These are phyloP conservation scores for Astraeus odoratus DNA, from an alignment of 768 basidiomycete genomes.

Conservation along the genomic window DNA sequence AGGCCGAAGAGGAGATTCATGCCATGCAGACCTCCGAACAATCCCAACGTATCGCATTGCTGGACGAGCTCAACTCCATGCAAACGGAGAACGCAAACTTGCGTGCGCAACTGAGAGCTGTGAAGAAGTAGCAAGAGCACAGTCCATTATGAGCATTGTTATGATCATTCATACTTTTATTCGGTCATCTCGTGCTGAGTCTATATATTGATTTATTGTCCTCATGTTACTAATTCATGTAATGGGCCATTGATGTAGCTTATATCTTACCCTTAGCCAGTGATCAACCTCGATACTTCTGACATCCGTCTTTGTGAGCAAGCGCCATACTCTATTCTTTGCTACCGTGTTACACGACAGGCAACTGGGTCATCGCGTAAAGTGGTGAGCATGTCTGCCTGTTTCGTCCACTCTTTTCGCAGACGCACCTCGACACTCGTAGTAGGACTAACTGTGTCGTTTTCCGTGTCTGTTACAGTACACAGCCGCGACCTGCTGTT, in stretches of 20 bases:
- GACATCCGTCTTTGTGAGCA: too few relatives aligned
- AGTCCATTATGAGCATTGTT: neutral
- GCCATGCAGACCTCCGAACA: constrained; percentile 67
- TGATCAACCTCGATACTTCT: too few relatives aligned
- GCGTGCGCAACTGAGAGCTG: constrained; percentile 61
- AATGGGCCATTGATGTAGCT: constrained; percentile 51
- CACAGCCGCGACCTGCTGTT: too few relatives aligned
- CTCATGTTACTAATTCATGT: constrained; percentile 37
- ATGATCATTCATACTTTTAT: neutral
- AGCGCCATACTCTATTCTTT: too few relatives aligned
- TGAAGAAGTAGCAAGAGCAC: constrained; percentile 30
- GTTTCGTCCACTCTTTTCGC: too few relatives aligned
- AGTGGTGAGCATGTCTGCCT: too few relatives aligned
- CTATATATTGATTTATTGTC: constrained; percentile 39
- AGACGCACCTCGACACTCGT: too few relatives aligned
- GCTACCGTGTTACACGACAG: too few relatives aligned
- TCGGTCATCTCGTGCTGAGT: neutral
- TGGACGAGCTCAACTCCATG: constrained; percentile 83
- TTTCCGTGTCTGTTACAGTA: too few relatives aligned
- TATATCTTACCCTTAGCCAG: constrained; percentile 44
- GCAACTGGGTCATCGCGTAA: too few relatives aligned
- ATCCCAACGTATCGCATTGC: constrained; percentile 70
- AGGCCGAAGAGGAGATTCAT: constrained; percentile 63
- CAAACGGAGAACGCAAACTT: constrained; percentile 73
- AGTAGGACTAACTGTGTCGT: too few relatives aligned